These are phyloP conservation scores for Metroxylon sagu DNA, from an alignment of 176 grass and related monocot species.

Conservation along the genomic window DNA sequence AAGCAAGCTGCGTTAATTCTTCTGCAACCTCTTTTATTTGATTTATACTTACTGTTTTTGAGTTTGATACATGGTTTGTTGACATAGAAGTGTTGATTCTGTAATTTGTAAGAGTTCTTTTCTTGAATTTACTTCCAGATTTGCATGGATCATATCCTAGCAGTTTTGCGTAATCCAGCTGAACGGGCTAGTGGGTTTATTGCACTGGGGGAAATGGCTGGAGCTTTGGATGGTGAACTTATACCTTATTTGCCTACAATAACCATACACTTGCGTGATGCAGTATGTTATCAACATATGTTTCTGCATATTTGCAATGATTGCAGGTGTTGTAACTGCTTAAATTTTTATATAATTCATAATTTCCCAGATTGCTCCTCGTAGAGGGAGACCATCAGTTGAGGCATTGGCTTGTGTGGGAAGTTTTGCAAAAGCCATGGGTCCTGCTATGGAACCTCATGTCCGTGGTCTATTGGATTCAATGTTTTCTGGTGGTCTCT, in stretches of 20 bases:
- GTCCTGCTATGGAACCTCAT: slow-evolving; percentile 88
- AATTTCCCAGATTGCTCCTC: slow-evolving; percentile 78
- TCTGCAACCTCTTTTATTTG: too few species aligned
- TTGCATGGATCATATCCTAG: slow-evolving; percentile 98
- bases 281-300: slow-evolving; percentile 36
- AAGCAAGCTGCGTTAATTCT: too few species aligned
- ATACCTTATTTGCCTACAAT: slow-evolving; percentile 79
- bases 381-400: slow-evolving; percentile 78
- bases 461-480: slow-evolving; percentile 78
- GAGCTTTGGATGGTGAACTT: slow-evolving; percentile 83
- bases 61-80: too few species aligned
- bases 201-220: slow-evolving; percentile 97
- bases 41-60: too few species aligned
- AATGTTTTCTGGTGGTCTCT: slow-evolving; percentile 85
- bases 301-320: slow-evolving; percentile 4
- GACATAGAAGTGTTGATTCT: too few species aligned
- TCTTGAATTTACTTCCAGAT: slow-evolving; percentile 33
- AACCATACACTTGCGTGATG: slow-evolving; percentile 73
- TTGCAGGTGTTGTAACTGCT: background rate
- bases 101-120: background rate
- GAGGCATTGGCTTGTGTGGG: slow-evolving; percentile 96
- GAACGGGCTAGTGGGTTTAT: slow-evolving; percentile 92
- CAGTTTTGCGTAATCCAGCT: slow-evolving; percentile 82
- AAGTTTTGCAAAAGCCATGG: slow-evolving; percentile 86
- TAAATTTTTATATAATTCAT: background rate